Conservation (phyloP, 2,329 filamentous ascomycete species). For the Xylariomycetidae sp. region DNA sequence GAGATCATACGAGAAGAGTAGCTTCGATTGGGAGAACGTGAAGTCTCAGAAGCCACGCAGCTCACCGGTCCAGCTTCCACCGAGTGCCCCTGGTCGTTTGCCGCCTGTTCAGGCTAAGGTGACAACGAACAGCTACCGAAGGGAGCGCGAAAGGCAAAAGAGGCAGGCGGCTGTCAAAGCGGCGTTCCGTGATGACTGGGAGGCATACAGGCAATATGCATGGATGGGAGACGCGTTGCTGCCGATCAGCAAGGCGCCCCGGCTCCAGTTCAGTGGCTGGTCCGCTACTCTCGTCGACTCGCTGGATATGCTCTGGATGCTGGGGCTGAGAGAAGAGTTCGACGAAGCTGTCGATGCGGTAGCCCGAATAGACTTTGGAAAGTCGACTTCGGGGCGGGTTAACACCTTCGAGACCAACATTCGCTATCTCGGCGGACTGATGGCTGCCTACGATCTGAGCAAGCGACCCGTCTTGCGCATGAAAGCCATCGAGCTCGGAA, state of each 20-base stretch:
- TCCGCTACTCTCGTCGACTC: slow-evolving; percentile 47
- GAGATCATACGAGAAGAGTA: too few species aligned
- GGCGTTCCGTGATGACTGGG: slow-evolving; percentile 33
- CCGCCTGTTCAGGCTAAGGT: slow-evolving; percentile 7
- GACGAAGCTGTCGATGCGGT: slow-evolving; percentile 38
- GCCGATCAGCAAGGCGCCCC: slow-evolving; percentile 35
- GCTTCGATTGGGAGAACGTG: slow-evolving; percentile 14
- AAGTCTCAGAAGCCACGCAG: slow-evolving; percentile 3
- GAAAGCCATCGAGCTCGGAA: slow-evolving; percentile 40
- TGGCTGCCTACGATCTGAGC: slow-evolving; percentile 35
- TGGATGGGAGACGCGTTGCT: slow-evolving; percentile 43
- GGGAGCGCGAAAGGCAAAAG: slow-evolving; percentile 10
- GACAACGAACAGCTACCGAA: not conserved
- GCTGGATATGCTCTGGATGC: slow-evolving; percentile 44
- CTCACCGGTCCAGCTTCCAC: slow-evolving; percentile 5
- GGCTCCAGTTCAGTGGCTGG: slow-evolving; percentile 43
- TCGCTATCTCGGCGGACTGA: slow-evolving; percentile 36
- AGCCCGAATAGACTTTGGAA: slow-evolving; percentile 41
- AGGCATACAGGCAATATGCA: slow-evolving; percentile 39
- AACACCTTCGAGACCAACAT: slow-evolving; percentile 42
- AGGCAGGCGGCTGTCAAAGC: slow-evolving; percentile 28
- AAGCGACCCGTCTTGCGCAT: slow-evolving; percentile 31
- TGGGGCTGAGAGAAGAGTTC: slow-evolving; percentile 44
- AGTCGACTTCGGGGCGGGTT: slow-evolving; percentile 26
- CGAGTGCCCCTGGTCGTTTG: slow-evolving; percentile 1